A percentile compares a stretch with the other conserved stretches of the same genome.
Evolutionary conservation across 2,329 filamentous ascomycete species (phyloP).

Genomic region (Aschersonia sp.): DNA sequence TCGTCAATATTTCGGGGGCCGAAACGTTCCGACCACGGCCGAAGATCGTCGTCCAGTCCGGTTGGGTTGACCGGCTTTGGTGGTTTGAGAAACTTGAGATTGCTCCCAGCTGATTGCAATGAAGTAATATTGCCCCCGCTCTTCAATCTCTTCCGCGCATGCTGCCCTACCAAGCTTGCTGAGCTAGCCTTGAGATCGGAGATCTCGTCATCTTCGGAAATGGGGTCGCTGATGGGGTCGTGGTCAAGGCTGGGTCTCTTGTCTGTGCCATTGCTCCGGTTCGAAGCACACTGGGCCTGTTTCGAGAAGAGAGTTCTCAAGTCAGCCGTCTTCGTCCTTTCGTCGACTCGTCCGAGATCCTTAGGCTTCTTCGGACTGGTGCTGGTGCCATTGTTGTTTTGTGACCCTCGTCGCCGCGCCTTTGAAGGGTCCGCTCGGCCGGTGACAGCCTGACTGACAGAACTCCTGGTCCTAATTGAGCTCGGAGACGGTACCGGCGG

Average conservation of each 20-base stretch:
- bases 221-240: slow-evolving; percentile 39
- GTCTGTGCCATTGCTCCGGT: slow-evolving; percentile 15
- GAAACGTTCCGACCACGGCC: slow-evolving; percentile 82
- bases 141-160: slow-evolving; percentile 38
- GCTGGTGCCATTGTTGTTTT: slow-evolving; percentile 15
- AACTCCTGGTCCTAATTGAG: slow-evolving; percentile 18
- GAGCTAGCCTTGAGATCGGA: slow-evolving; percentile 32
- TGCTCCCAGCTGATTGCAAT: slow-evolving; percentile 17
- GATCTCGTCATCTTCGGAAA: slow-evolving; percentile 47
- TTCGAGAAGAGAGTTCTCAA: slow-evolving; percentile 46
- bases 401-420: slow-evolving; percentile 2
- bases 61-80: slow-evolving; percentile 14
- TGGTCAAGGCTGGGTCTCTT: slow-evolving; percentile 20
- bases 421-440: slow-evolving; percentile 10
- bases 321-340: slow-evolving; percentile 40
- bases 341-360: slow-evolving; percentile 23
- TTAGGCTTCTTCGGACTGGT: slow-evolving; percentile 25
- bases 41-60: slow-evolving; percentile 35
- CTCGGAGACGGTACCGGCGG: slow-evolving; percentile 24
- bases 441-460: slow-evolving; percentile 1
- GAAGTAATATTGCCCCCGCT: slow-evolving; percentile 14
- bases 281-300: slow-evolving; percentile 36
- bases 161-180: slow-evolving; percentile 40
- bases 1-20: slow-evolving; percentile 63
- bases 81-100: slow-evolving; percentile 38